Base-by-base conservation (phyloP, 257 asterid species). In the Phtheirospermum japonicum region DNA sequence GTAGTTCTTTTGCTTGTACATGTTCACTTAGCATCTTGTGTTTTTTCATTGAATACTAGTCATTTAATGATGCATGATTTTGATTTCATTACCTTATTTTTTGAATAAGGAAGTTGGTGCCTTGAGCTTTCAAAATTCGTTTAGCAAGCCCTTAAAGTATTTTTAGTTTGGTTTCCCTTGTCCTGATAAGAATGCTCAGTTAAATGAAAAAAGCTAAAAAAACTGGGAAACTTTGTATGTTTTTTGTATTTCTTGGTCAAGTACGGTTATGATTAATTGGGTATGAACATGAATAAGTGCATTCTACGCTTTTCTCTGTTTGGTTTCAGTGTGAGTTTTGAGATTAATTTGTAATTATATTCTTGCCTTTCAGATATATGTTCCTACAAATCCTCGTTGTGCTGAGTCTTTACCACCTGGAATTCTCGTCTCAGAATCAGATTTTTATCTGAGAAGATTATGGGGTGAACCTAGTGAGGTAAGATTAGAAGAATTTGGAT, bases 1-100 rank as follows among this genome's bases (percentile, higher is more conserved):
- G 99, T 87, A 85, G 68, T 46, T 46, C 53, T 46, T 46, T 40
- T 31, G 52, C 54, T 56, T 48, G 50, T 65, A 34, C 58, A 31
- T 76, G 64, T 59, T 19, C 53, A 30, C 12, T 59, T 37, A 30
- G 43, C 34, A 31, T 17, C 4, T 31, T 20, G 7, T 43, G 12
- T n/a, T n/a, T n/a, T n/a, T n/a, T n/a, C n/a, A n/a, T n/a, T n/a
- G n/a, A n/a, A n/a, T n/a, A n/a, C n/a, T n/a, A n/a, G n/a, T n/a
- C n/a, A n/a, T n/a, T n/a, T n/a, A n/a, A n/a, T n/a, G n/a, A n/a
- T n/a, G n/a, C n/a, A n/a, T n/a, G n/a, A n/a, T n/a, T n/a, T n/a
- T n/a, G n/a, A n/a, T n/a, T n/a, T n/a, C n/a, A n/a, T n/a, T n/a
- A n/a, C n/a, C n/a, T n/a, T n/a, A n/a, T n/a, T n/a, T n/a, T n/a